Evolutionary conservation across 768 basidiomycete species (phyloP).

Genomic region (Hemileccinum rubropunctum): DNA sequence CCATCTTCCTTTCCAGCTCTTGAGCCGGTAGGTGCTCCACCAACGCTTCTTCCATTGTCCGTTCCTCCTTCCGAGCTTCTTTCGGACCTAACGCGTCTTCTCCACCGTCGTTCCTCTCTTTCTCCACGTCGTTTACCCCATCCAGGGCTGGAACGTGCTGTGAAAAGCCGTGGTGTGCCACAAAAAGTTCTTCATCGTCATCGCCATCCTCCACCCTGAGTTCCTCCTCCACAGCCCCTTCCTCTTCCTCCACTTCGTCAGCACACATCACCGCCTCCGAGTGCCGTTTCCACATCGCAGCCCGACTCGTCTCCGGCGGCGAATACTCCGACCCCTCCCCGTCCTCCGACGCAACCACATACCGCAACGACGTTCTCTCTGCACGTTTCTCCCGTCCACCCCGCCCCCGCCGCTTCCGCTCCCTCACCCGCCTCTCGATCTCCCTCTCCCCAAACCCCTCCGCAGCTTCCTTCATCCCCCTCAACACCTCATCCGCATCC

Average conservation of each 20-base stretch:
- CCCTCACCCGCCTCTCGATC: constrained; percentile 4
- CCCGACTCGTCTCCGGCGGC: constrained; percentile 28
- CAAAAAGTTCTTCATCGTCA: neutral
- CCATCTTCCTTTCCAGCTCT: constrained; percentile 16
- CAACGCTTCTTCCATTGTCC: neutral
- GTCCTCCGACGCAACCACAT: constrained; percentile 11
- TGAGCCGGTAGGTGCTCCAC: constrained; percentile 4
- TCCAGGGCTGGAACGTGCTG: neutral
- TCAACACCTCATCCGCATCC: constrained; percentile 38
- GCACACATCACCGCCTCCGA: neutral
- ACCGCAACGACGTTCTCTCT: constrained; percentile 1
- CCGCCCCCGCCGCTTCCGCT: too few species aligned
- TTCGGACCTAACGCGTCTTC: neutral
- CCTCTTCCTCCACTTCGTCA: neutral
- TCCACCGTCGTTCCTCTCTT: neutral
- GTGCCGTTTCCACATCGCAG: constrained; percentile 25
- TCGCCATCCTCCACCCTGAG: neutral
- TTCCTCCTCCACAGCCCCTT: neutral
- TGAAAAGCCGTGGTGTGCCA: constrained; percentile 11
- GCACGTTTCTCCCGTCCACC: neutral
- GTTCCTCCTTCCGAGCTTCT: neutral
- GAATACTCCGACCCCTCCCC: constrained; percentile 22
- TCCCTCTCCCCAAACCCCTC: constrained; percentile 25
- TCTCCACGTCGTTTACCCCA: too few species aligned
- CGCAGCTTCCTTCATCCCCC: constrained; percentile 37